Base-by-base conservation (phyloP, 768 basidiomycete genomes). In the Suillus clintonianus region DNA sequence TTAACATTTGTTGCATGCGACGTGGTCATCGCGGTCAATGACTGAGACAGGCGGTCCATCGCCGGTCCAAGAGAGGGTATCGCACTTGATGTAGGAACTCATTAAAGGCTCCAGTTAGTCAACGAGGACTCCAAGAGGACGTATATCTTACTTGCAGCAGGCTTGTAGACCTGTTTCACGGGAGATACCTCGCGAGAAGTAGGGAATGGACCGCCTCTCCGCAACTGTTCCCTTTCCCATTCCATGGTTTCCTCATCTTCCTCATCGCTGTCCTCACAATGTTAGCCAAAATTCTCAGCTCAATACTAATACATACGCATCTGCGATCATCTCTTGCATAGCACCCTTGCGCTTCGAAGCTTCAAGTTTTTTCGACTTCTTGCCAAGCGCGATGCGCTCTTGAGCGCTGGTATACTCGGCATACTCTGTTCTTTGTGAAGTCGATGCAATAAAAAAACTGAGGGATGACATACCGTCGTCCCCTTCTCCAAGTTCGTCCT, bases 371-470 rank as follows among this genome's bases (percentile, higher is more conserved):
- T 86, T 81, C 0, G 89, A 89, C 70, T 92, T 93, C 72, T 93
- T 95, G 0, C 92, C 92, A 3, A 95, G 76, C 0, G 94, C 91
- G 59, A 95, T 92, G 39, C 94, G 82, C 66, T 94, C 93, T 75
- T 92, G 88, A 0, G 94, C 93, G 68, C 88, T 92, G 1, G 94
- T 95, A 68, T 88, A 95, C 71, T 94, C 92, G 6, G 94, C 89
- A 71, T 84, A 93, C 69, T 95, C 94, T 95, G 66, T 50, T 45
- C 53, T 45, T 62, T 64, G 65, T 67, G 65, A 62, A 22, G 61
- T 13, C 43, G 64, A 64, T 64, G 59, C 41, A 4, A 22, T 36
- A 39, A n/a, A 39, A 22, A 32, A 27, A 13, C 2, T n/a, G 17
- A 60, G 59, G n/a, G 32, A 24, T 62, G 22, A 73, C 84, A 47